Evolutionary conservation across 2,329 filamentous ascomycete species (phyloP).

Genomic region (Domatiomyces catenatus): DNA sequence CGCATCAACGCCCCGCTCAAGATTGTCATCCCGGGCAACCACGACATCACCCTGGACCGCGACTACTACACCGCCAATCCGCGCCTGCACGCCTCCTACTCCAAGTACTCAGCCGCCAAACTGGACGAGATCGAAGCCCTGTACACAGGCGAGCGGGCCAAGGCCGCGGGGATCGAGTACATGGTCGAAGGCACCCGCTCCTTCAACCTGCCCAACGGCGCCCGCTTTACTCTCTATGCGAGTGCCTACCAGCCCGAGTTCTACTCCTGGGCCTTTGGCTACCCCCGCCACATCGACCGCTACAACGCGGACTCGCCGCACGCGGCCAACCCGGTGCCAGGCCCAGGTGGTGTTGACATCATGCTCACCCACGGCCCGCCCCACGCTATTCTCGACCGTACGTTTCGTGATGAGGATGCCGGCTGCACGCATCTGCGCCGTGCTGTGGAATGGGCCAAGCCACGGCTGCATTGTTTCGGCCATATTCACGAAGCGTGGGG

Average conservation of each 20-base stretch:
- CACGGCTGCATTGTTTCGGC: conserved; percentile 41
- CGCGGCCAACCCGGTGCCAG: conserved; percentile 20
- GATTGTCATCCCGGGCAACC: conserved; percentile 48
- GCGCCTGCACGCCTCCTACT: conserved; percentile 17
- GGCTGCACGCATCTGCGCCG: conserved; percentile 41
- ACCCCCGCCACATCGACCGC: conserved; percentile 35
- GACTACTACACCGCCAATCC: conserved; percentile 28
- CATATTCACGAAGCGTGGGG: conserved; percentile 19
- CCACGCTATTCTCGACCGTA: conserved; percentile 34
- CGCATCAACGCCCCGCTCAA: conserved; percentile 40
- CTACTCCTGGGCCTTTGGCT: conserved; percentile 41
- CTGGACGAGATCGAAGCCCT: conserved; percentile 27
- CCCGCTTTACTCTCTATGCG: conserved; percentile 37
- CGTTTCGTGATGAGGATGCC: conserved; percentile 23
- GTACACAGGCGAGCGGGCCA: conserved; percentile 32
- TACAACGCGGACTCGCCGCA: conserved; percentile 29
- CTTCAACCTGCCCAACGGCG: conserved; percentile 35
- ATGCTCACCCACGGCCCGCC: conserved; percentile 49
- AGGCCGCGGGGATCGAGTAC: conserved; percentile 34
- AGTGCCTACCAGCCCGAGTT: conserved; percentile 43
- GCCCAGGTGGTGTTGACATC: no score
- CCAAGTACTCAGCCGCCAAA: conserved; percentile 17
- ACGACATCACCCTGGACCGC: conserved; percentile 43
- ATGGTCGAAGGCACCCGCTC: conserved; percentile 39
- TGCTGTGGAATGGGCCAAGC: conserved; percentile 36